These are phyloP conservation scores for Colletotrichum noveboracense DNA, from an alignment of 2,329 filamentous ascomycete genomes.

Conservation along the genomic window DNA sequence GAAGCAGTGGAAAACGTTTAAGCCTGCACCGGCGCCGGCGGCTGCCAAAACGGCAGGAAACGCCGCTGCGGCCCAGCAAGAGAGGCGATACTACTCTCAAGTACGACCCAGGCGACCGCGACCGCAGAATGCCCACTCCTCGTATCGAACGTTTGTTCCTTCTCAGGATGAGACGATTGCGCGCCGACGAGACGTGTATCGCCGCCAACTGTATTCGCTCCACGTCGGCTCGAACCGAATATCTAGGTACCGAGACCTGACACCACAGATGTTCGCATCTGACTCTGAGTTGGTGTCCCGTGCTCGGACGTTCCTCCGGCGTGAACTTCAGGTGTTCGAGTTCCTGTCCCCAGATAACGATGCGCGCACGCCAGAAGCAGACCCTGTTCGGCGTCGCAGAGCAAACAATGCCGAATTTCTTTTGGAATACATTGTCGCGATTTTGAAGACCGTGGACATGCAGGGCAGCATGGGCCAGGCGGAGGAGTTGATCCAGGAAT, in stretches of 20 bases:
- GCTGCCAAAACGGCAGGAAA: neutral
- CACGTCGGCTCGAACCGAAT: slow-evolving; percentile 82
- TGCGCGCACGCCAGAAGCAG: neutral
- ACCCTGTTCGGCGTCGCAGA: slow-evolving; percentile 29
- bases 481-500: slow-evolving; percentile 79
- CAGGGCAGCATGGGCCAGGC: slow-evolving; percentile 80
- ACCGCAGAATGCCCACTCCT: slow-evolving; percentile 21
- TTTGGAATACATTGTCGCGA: slow-evolving; percentile 83
- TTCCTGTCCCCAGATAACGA: slow-evolving; percentile 58
- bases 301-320: slow-evolving; percentile 80
- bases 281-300: slow-evolving; percentile 75
- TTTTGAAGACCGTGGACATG: slow-evolving; percentile 82
- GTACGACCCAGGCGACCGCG: slow-evolving; percentile 7
- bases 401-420: slow-evolving; percentile 81
- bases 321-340: slow-evolving; percentile 83
- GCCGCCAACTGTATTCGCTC: slow-evolving; percentile 73
- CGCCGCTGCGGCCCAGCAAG: neutral
- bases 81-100: neutral
- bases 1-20: slow-evolving; percentile 61
- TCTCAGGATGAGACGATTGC: slow-evolving; percentile 44
- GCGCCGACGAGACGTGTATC: slow-evolving; percentile 76
- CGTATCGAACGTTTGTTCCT: slow-evolving; percentile 22
- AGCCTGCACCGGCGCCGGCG: slow-evolving; percentile 20
- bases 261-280: slow-evolving; percentile 66
- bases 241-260: slow-evolving; percentile 79